These are phyloP conservation scores for Sesbania bispinosa DNA, from an alignment of 306 rosid genomes.

Conservation along the genomic window DNA sequence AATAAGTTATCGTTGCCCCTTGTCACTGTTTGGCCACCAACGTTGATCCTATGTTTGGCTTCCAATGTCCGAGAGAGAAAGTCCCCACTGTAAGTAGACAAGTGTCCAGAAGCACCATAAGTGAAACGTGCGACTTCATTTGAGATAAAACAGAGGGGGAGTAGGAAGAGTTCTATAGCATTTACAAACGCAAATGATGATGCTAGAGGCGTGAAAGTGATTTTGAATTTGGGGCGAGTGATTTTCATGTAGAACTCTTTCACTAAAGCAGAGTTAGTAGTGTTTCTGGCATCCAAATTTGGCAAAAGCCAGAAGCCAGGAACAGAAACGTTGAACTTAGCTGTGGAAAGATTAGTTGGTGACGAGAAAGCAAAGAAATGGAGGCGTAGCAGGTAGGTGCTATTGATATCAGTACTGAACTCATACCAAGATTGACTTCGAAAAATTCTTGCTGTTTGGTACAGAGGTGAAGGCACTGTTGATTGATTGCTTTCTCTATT, in stretches of 20 bases:
- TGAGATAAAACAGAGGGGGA: not conserved
- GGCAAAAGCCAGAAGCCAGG: constrained; percentile 15
- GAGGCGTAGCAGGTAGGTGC: constrained; percentile 44
- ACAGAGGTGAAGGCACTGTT: not conserved
- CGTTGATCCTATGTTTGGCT: constrained; percentile 32
- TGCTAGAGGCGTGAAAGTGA: constrained; percentile 28
- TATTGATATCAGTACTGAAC: not conserved
- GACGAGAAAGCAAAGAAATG: constrained; percentile 49
- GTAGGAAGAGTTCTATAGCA: constrained; percentile 45
- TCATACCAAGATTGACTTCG: not conserved
- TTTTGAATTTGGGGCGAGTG: not conserved
- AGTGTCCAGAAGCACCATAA: too few relatives aligned
- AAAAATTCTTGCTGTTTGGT: constrained; percentile 38
- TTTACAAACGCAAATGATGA: constrained; percentile 41
- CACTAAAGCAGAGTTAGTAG: not conserved
- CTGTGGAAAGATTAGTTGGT: constrained; percentile 10
- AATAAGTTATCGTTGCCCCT: not conserved
- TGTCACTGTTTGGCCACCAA: constrained; percentile 3
- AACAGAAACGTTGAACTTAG: constrained; percentile 41
- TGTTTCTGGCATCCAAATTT: not conserved
- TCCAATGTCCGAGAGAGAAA: constrained; percentile 24
- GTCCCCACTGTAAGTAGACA: not conserved
- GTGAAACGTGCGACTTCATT: rapidly evolving
- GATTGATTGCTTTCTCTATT: not conserved
- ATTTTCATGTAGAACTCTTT: constrained; percentile 32